phyloP scores from a whole-genome alignment of 2,329 filamentous ascomycete species.

The Stagonosporopsis vannaccii region DNA sequence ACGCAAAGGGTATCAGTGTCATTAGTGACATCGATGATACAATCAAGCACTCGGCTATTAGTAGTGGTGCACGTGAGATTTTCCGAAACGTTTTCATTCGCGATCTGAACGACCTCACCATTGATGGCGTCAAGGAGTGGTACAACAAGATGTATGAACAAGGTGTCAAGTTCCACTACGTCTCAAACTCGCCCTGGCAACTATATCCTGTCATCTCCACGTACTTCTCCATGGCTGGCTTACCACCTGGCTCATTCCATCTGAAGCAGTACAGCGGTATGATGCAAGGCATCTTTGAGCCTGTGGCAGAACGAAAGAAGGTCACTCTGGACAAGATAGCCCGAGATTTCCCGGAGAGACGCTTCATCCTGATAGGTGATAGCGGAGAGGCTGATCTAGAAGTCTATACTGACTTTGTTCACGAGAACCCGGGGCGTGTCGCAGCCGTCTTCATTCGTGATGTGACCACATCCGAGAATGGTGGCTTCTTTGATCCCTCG shows the following conservation, averaged over 20 bases:
- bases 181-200: constrained; percentile 99
- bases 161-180: constrained; percentile 92
- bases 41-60: constrained; percentile 93
- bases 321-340: constrained; percentile 85
- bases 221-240: constrained; percentile 80
- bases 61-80: constrained; percentile 86
- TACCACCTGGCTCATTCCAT: constrained; percentile 90
- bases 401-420: constrained; percentile 92
- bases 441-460: constrained; percentile 93
- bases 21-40: constrained; percentile 99
- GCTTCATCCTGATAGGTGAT: constrained; percentile 91
- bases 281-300: constrained; percentile 97
- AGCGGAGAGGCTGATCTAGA: constrained; percentile 97
- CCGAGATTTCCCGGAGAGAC: constrained; percentile 85
- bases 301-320: constrained; percentile 93
- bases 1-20: constrained; percentile 81
- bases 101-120: constrained; percentile 78
- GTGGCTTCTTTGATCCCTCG: constrained; percentile 79
- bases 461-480: constrained; percentile 83
- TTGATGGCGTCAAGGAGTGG: constrained; percentile 91
- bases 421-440: constrained; percentile 82
- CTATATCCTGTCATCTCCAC: constrained; percentile 87
- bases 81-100: constrained; percentile 96
- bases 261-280: constrained; percentile 96
- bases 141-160: constrained; percentile 78